A percentile compares a stretch with the other conserved stretches of the same genome.
Evolutionary conservation across 2,329 filamentous ascomycete species (phyloP).

Genomic region (Salinomyces thailandicus): DNA sequence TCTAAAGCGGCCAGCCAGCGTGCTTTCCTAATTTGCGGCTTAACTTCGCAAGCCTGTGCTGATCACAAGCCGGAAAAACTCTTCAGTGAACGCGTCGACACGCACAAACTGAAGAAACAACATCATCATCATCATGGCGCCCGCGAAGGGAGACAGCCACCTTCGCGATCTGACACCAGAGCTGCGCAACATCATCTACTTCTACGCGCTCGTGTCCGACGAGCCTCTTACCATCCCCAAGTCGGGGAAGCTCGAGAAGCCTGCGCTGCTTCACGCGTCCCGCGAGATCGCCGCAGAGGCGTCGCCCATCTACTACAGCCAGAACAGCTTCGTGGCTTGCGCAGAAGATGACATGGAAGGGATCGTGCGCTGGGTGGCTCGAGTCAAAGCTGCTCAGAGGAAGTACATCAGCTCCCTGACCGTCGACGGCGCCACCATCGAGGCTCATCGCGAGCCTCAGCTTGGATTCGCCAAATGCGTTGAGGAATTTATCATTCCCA

Average conservation of each 20-base stretch:
- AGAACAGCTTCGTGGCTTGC: background rate
- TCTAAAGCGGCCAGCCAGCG: background rate
- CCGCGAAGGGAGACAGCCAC: background rate
- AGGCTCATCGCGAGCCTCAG: too few relatives aligned
- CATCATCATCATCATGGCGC: background rate
- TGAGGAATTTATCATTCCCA: too few relatives aligned
- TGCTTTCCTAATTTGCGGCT: too few relatives aligned
- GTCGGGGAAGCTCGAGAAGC: background rate
- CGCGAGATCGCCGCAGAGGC: background rate
- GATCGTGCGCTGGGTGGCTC: background rate
- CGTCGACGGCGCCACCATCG: too few relatives aligned
- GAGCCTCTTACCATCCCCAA: background rate
- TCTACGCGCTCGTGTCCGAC: background rate
- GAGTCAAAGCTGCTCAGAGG: too few relatives aligned
- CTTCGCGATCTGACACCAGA: background rate
- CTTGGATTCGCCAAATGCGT: too few relatives aligned
- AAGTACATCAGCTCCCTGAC: too few relatives aligned
- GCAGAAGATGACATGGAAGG: background rate
- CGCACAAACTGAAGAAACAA: background rate
- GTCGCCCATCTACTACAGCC: background rate
- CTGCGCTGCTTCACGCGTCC: background rate
- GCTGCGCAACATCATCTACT: slow-evolving; percentile 4
- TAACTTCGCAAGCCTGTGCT: background rate
- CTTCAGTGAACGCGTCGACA: background rate
- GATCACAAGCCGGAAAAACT: background rate